Conservation (phyloP, 1,284 basidiomycete species). For the Gomphus sp. region DNA sequence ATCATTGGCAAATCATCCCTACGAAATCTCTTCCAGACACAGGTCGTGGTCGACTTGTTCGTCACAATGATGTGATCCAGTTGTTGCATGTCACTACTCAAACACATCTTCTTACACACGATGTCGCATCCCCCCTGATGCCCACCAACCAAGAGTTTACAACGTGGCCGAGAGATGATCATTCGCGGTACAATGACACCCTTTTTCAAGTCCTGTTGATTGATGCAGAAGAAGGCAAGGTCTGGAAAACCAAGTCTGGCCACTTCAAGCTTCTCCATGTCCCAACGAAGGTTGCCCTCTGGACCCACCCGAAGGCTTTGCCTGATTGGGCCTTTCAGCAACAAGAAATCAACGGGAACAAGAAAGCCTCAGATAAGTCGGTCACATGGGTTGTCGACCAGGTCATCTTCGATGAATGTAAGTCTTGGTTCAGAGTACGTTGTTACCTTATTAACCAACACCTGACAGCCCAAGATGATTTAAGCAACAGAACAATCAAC, state of each 20-base stretch:
- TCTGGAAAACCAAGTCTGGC: conserved; percentile 87
- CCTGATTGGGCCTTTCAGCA: conserved; percentile 97
- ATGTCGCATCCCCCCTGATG: conserved; percentile 96
- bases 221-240: conserved; percentile 66
- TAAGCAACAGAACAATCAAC: conserved; percentile 42
- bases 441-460: conserved; percentile 7
- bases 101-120: conserved; percentile 83
- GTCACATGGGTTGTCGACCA: conserved; percentile 87
- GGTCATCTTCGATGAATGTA: conserved; percentile 67
- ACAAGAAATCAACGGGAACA: conserved; percentile 98
- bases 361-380: conserved; percentile 77
- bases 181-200: conserved; percentile 75
- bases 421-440: conserved; percentile 20
- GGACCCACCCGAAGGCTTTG: conserved; percentile 80
- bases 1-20: conserved; percentile 92
- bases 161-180: conserved; percentile 70
- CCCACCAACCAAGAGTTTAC: conserved; percentile 99
- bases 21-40: conserved; percentile 86
- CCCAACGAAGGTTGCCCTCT: conserved; percentile 86
- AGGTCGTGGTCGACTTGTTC: conserved; percentile 82
- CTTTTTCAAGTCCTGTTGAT: conserved; percentile 70
- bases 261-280: conserved; percentile 88
- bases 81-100: conserved; percentile 85
- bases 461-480: conserved; percentile 43
- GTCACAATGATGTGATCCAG: conserved; percentile 84